Evolutionary conservation across 2,329 filamentous ascomycete species (phyloP).

Genomic region (Cordyceps farinosa): DNA sequence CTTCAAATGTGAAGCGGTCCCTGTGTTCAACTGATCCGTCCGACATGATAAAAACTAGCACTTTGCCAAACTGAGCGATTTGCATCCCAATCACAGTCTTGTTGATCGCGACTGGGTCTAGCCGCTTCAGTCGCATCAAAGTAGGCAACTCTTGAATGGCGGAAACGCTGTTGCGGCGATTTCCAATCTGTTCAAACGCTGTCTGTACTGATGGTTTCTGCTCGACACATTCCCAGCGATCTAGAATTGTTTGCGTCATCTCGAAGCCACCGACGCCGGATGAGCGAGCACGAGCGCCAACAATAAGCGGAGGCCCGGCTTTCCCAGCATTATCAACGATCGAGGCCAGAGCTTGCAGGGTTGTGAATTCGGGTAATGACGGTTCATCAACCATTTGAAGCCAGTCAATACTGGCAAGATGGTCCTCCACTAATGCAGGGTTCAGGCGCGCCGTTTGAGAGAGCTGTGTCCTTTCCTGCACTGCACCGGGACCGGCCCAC

Average conservation of each 20-base stretch:
- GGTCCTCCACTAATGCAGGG: conserved; percentile 52
- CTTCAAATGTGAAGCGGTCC: conserved; percentile 68
- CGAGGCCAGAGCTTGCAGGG: conserved; percentile 69
- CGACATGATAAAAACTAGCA: conserved; percentile 69
- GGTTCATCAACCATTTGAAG: conserved; percentile 48
- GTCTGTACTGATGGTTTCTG: conserved; percentile 64
- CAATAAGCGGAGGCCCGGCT: conserved; percentile 57
- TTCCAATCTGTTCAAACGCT: conserved; percentile 71
- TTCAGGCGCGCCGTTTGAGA: conserved; percentile 46
- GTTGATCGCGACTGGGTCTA: conserved; percentile 65
- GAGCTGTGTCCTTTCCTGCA: conserved; percentile 52
- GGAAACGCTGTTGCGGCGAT: conserved; percentile 53
- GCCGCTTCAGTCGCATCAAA: conserved; percentile 52
- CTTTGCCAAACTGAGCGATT: conserved; percentile 65
- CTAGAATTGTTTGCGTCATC: conserved; percentile 68
- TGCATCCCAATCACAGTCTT: conserved; percentile 69
- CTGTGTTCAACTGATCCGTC: conserved; percentile 80
- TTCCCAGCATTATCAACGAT: conserved; percentile 58
- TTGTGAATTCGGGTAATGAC: conserved; percentile 63
- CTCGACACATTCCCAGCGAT: conserved; percentile 78
- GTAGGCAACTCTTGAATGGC: conserved; percentile 28
- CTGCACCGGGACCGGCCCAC: conserved; percentile 59
- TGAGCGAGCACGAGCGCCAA: conserved; percentile 68
- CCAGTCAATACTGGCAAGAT: conserved; percentile 57
- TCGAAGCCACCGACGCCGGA: conserved; percentile 54